Evolutionary conservation across 2,329 filamentous ascomycete genomes (phyloP), one percentile per base, ranked within the genome.

Genomic region (Trichoderma polysporum): DNA sequence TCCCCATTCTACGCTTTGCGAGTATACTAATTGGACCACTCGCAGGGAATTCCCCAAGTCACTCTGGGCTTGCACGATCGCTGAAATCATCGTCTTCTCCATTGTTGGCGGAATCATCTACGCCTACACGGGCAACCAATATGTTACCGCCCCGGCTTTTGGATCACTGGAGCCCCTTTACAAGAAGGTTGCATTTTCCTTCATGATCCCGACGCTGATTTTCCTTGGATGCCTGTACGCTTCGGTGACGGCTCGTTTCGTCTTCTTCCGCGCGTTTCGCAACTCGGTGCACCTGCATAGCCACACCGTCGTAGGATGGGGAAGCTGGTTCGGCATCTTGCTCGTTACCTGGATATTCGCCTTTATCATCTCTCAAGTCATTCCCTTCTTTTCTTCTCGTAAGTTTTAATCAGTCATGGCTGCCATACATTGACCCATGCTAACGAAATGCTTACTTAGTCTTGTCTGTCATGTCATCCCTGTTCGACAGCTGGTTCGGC

Each of bases 131-230:
- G 94, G 94, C 57, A 94, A 90, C 62, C 90, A 97, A 75, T 97
- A 97, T 82, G 92, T 93, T 80, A 94, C 90, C 0, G 83, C 91
- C 0, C 94, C 94, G 0, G 94, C 94, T 0, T 97, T 97, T 72
- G 93, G 93, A 12, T 94, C 92, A 1, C 82, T 97, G 25, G 85
- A 90, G 49, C 87, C 91, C 54, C 83, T 90, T 2, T 95, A 90
- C 81, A 93, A 95, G 81, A 97, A 97, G 81, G 85, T 95, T 2
- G 87, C 92, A 0, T 97, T 97, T 79, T 93, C 91, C 13, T 97
- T 97, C 82, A 97, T 97, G 93, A 91, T 97, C 35, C 94, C 94
- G 0, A 97, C 94, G 0, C 85, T 97, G 70, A 93, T 97, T 75
- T 97, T 97, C 82, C 80, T 97, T 4, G 94, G 94, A 8, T 92